Percentiles rank a stretch among this genome's conserved stretches.
Evolutionary conservation across 192 early-diverging fungal genomes (phyloP).

Genomic region (Gryganskiella cystojenkinii): DNA sequence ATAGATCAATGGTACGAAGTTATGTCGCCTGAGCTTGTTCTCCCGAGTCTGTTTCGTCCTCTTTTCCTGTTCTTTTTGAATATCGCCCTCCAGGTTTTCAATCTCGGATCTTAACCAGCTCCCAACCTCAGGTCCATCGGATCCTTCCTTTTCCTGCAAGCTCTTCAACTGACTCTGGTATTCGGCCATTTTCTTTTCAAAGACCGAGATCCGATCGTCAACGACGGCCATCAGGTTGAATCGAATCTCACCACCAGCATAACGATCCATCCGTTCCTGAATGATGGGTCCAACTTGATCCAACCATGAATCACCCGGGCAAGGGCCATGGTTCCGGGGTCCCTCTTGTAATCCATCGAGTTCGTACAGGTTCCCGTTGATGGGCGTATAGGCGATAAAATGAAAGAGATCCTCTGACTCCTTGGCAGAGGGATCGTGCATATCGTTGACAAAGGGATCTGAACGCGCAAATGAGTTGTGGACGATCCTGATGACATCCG

Average conservation of each 20-base stretch:
- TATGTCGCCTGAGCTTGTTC: constrained; percentile 77
- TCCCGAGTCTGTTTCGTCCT: constrained; percentile 58
- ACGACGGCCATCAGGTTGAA: constrained; percentile 87
- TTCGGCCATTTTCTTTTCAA: constrained; percentile 57
- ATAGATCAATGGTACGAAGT: constrained; percentile 82
- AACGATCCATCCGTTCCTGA: constrained; percentile 72
- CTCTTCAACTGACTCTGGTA: constrained; percentile 64
- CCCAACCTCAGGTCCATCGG: constrained; percentile 42
- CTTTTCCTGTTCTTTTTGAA: constrained; percentile 72
- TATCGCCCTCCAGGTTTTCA: constrained; percentile 58
- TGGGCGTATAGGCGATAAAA: constrained; percentile 82
- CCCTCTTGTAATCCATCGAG: constrained; percentile 78
- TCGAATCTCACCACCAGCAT: constrained; percentile 70
- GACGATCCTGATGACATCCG: constrained; percentile 76
- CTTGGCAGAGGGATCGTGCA: constrained; percentile 57
- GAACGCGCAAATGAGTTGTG: constrained; percentile 86
- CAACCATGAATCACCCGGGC: constrained; percentile 72
- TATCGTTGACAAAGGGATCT: constrained; percentile 81
- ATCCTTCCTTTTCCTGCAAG: constrained; percentile 47
- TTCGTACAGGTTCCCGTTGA: constrained; percentile 79
- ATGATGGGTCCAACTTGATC: constrained; percentile 72
- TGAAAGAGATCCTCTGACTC: constrained; percentile 83
- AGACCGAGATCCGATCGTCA: constrained; percentile 67
- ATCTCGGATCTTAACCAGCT: constrained; percentile 64
- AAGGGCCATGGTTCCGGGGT: constrained; percentile 75